A percentile compares a stretch with the other conserved stretches of the same genome.
Conservation (phyloP, 768 basidiomycete genomes). For the Boletus tylopilopsis region DNA sequence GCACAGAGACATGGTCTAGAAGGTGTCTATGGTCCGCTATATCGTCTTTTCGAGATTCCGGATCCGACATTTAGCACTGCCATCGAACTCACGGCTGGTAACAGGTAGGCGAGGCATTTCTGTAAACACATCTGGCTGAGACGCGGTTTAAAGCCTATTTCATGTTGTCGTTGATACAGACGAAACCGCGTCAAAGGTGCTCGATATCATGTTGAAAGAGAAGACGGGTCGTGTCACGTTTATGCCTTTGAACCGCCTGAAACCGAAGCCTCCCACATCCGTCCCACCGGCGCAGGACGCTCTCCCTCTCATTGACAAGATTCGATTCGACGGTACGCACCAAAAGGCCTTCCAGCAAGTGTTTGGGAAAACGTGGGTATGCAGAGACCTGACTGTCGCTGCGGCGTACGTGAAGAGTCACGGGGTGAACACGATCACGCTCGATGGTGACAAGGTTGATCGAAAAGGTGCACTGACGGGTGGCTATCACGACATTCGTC, state of each 20-base stretch:
- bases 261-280: constrained; percentile 58
- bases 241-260: constrained; percentile 95
- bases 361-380: constrained; percentile 96
- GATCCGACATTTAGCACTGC: constrained; percentile 89
- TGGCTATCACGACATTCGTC: constrained; percentile 89
- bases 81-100: constrained; percentile 92
- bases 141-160: constrained; percentile 55
- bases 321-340: constrained; percentile 67
- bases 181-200: constrained; percentile 84
- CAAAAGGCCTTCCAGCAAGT: constrained; percentile 93
- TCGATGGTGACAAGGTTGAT: constrained; percentile 97
- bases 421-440: constrained; percentile 93
- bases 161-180: constrained; percentile 98
- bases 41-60: constrained; percentile 86
- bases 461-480: constrained; percentile 94
- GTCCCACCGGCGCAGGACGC: constrained; percentile 70
- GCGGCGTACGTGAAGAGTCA: constrained; percentile 94
- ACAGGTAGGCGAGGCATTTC: constrained; percentile 54
- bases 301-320: constrained; percentile 77
- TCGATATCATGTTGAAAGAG: constrained; percentile 91
- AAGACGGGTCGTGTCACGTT: constrained; percentile 95
- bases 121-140: not conserved
- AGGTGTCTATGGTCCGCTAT: constrained; percentile 92
- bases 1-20: constrained; percentile 67
- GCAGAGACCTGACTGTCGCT: constrained; percentile 86